Conservation (phyloP, 192 early-diverging fungal genomes). For the Irineochytrium annulatum region DNA sequence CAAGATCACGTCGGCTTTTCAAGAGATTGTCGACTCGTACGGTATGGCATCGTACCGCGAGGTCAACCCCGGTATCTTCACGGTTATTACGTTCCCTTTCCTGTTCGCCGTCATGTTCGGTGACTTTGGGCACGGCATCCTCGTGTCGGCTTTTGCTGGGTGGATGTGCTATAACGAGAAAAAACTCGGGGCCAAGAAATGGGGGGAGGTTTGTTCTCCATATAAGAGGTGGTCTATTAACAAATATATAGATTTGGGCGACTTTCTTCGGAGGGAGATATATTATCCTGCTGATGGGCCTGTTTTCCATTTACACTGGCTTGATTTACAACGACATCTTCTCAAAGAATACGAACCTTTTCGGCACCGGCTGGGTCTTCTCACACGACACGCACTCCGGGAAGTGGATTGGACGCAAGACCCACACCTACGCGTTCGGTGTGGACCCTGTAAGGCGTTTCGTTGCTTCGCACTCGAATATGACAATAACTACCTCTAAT, state of each 20-base stretch:
- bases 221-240: constrained; percentile 5
- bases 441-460: constrained; percentile 70
- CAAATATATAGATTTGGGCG: constrained; percentile 57
- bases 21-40: constrained; percentile 96
- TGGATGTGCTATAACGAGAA: constrained; percentile 81
- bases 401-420: constrained; percentile 58
- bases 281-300: constrained; percentile 95
- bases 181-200: constrained; percentile 66
- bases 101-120: constrained; percentile 99
- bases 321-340: constrained; percentile 98
- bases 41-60: constrained; percentile 94
- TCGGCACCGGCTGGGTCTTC: constrained; percentile 76
- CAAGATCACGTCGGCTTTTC: constrained; percentile 95
- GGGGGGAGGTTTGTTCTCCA: constrained; percentile 65
- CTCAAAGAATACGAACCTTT: constrained; percentile 71
- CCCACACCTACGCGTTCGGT: constrained; percentile 72
- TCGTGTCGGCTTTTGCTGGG: constrained; percentile 72
- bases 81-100: constrained; percentile 97
- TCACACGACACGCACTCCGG: constrained; percentile 55
- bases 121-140: constrained; percentile 92
- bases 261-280: constrained; percentile 96
- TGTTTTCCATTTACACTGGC: constrained; percentile 97
- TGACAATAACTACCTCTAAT: not conserved
- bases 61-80: constrained; percentile 98
- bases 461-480: not conserved